Conservation (phyloP, 2,329 filamentous ascomycete genomes). For the Alternaria sp. region DNA sequence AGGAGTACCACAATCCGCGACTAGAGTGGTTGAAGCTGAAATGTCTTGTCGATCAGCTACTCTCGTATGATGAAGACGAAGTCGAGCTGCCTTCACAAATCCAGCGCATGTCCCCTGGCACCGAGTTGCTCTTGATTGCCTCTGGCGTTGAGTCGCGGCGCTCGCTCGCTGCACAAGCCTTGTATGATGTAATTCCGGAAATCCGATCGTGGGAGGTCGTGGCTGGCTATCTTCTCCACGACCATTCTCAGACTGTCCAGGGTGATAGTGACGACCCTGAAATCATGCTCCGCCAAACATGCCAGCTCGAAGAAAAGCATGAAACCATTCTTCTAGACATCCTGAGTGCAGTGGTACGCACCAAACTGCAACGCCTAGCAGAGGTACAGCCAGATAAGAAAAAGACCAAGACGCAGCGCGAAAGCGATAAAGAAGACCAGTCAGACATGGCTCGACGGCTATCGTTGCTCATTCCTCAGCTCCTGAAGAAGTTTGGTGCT, state of each 20-base stretch:
- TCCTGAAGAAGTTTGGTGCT: conserved; percentile 94
- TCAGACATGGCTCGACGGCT: conserved; percentile 82
- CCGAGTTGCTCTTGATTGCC: conserved; percentile 62
- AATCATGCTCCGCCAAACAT: conserved; percentile 71
- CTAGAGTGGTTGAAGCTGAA: conserved; percentile 91
- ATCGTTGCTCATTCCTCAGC: conserved; percentile 78
- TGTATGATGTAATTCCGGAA: conserved; percentile 83
- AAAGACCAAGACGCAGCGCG: conserved; percentile 62
- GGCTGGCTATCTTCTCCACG: conserved; percentile 88
- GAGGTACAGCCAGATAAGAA: conserved; percentile 69
- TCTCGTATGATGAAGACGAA: conserved; percentile 77
- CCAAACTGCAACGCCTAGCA: conserved; percentile 70
- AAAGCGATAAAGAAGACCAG: conserved; percentile 74
- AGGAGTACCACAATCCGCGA: conserved; percentile 77
- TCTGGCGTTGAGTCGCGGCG: conserved; percentile 79
- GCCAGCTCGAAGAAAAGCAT: conserved; percentile 77
- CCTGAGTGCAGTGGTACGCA: conserved; percentile 81
- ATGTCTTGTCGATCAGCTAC: conserved; percentile 82
- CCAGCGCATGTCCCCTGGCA: conserved; percentile 54
- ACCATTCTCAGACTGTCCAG: conserved; percentile 72
- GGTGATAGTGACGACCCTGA: conserved; percentile 68
- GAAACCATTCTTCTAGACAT: conserved; percentile 88
- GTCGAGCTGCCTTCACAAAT: conserved; percentile 64
- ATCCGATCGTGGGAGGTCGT: conserved; percentile 87
- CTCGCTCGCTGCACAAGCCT: conserved; percentile 81